Evolutionary conservation across 1,284 basidiomycete genomes (phyloP).

Genomic region (Ustilago nuda): DNA sequence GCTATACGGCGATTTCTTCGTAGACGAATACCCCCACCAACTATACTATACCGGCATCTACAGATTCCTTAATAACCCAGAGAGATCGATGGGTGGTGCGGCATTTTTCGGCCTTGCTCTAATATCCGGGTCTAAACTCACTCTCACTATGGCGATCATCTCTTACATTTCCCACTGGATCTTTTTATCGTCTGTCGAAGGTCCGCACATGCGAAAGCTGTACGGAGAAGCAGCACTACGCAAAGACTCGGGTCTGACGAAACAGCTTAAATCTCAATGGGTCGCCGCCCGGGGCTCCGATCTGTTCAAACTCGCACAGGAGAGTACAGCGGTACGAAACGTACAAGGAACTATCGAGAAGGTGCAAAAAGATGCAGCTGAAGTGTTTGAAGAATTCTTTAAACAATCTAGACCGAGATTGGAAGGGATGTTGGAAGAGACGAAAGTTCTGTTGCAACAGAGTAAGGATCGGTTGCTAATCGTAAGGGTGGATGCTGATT

Average conservation of each 20-base stretch:
- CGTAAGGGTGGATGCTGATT: constrained; percentile 55
- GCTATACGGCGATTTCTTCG: constrained; percentile 83
- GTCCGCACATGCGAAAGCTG: constrained; percentile 95
- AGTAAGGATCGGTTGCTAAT: constrained; percentile 77
- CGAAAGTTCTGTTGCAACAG: constrained; percentile 89
- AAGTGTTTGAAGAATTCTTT: constrained; percentile 90
- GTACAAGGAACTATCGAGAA: constrained; percentile 93
- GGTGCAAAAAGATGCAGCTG: constrained; percentile 90
- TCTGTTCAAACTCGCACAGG: constrained; percentile 53
- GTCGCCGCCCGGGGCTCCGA: constrained; percentile 82
- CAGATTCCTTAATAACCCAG: constrained; percentile 91
- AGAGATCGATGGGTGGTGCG: constrained; percentile 87
- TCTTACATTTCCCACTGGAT: constrained; percentile 76
- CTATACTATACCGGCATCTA: constrained; percentile 97
- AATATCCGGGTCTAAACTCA: constrained; percentile 88
- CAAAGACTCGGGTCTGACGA: constrained; percentile 94
- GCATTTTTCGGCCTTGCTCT: constrained; percentile 93
- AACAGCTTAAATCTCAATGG: constrained; percentile 83
- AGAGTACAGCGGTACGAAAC: constrained; percentile 77
- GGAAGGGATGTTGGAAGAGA: constrained; percentile 79
- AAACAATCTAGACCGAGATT: constrained; percentile 72
- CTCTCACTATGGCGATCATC: constrained; percentile 84
- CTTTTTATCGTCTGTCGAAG: constrained; percentile 68
- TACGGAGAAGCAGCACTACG: constrained; percentile 88
- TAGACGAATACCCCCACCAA: constrained; percentile 86